A percentile compares a stretch with the other conserved stretches of the same genome.
These are phyloP conservation scores for Ammopiptanthus mongolicus DNA, from an alignment of 306 rosid genomes.

Conservation along the genomic window DNA sequence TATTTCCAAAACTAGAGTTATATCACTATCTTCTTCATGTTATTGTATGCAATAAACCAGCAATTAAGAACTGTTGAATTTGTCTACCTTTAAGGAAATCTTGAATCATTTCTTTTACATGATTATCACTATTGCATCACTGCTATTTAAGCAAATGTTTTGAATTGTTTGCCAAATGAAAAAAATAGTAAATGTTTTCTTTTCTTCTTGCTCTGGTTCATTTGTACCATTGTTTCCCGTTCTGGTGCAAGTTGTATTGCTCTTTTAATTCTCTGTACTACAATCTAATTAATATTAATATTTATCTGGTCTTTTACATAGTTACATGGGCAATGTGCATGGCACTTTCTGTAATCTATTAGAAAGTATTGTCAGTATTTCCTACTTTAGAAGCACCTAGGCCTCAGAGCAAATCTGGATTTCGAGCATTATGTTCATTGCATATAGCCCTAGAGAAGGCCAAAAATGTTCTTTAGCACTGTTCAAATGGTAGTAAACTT, in stretches of 20 bases:
- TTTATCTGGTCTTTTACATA: constrained; percentile 34
- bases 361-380: constrained; percentile 71
- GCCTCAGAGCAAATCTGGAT: constrained; percentile 92
- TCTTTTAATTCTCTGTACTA: background rate
- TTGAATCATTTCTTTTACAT: background rate
- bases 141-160: constrained; percentile 1
- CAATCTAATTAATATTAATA: background rate
- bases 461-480: constrained; percentile 84
- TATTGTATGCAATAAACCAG: background rate
- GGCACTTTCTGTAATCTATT: constrained; percentile 68
- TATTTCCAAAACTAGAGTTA: no score
- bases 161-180: background rate
- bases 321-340: constrained; percentile 97
- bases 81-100: background rate
- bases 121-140: background rate
- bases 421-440: constrained; percentile 89
- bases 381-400: constrained; percentile 96
- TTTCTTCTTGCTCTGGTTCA: constrained; percentile 1
- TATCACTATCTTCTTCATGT: background rate
- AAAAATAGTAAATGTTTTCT: background rate
- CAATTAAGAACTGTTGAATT: background rate
- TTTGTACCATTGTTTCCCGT: background rate
- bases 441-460: constrained; percentile 91
- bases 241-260: background rate
- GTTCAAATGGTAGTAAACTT: constrained; percentile 90